phyloP scores from a whole-genome alignment of 1,284 basidiomycete genomes.

The Amylostereum chailletii region DNA sequence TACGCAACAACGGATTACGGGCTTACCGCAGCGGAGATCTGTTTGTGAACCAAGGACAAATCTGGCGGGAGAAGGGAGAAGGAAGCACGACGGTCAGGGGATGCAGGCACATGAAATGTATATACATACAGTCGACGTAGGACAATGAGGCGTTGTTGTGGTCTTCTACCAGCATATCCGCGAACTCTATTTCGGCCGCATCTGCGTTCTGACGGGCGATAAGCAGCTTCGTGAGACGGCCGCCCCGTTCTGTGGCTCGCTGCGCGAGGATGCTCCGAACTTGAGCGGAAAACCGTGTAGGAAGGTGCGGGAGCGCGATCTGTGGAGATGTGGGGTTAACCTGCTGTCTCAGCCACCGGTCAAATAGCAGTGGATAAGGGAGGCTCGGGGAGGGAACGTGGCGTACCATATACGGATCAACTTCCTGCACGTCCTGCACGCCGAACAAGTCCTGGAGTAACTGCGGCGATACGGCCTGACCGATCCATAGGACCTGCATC shows the following conservation, averaged over 20 bases:
- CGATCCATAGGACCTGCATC: constrained; percentile 86
- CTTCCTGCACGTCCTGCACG: constrained; percentile 65
- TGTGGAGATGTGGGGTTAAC: constrained; percentile 20
- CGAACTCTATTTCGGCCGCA: constrained; percentile 91
- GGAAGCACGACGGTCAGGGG: neutral
- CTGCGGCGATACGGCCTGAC: constrained; percentile 73
- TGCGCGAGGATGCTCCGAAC: constrained; percentile 77
- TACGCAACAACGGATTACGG: neutral
- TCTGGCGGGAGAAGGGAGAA: constrained; percentile 21
- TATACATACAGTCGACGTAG: constrained; percentile 68
- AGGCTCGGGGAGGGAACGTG: neutral
- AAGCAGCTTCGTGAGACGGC: constrained; percentile 59
- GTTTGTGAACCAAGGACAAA: constrained; percentile 46
- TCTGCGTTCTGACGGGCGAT: constrained; percentile 92
- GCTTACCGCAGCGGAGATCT: constrained; percentile 56
- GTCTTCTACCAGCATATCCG: constrained; percentile 96
- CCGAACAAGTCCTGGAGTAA: constrained; percentile 84
- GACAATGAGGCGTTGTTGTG: constrained; percentile 92
- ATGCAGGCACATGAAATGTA: constrained; percentile 12
- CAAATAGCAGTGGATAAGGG: neutral
- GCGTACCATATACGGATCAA: constrained; percentile 71
- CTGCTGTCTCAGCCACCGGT: neutral
- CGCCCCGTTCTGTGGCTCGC: constrained; percentile 53
- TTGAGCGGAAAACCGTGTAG: constrained; percentile 77
- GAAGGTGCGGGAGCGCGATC: constrained; percentile 67